Conservation (phyloP, 169 alveolate genomes). For the Plasmodium ovale region DNA sequence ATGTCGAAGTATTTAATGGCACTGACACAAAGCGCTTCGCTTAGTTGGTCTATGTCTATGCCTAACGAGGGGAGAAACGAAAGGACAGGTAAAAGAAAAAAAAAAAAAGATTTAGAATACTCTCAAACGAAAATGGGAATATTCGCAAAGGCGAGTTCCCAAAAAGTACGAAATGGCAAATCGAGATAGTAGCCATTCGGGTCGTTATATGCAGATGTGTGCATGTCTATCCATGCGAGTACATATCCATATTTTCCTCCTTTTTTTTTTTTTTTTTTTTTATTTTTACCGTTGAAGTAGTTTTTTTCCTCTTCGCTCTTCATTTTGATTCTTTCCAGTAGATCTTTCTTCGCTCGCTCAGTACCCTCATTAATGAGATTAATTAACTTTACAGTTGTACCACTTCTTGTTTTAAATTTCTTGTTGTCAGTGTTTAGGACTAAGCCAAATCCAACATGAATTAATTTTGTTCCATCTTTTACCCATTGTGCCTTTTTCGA, state of each 20-base stretch:
- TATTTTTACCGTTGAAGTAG: constrained; percentile 37
- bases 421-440: constrained; percentile 95
- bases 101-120: constrained; percentile 1
- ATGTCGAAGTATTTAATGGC: constrained; percentile 98
- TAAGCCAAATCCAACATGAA: constrained; percentile 98
- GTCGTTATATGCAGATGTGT: no score
- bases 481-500: constrained; percentile 91
- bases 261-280: constrained; percentile 37
- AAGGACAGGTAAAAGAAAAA: not conserved
- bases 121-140: no score
- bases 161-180: no score
- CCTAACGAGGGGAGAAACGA: constrained; percentile 54
- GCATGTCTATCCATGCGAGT: not conserved
- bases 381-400: constrained; percentile 94
- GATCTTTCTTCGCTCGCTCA: constrained; percentile 93
- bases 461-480: constrained; percentile 83
- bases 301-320: constrained; percentile 81
- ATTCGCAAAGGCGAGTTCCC: not conserved
- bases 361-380: constrained; percentile 97
- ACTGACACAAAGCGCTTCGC: constrained; percentile 96
- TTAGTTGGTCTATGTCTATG: constrained; percentile 88
- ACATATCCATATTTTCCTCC: constrained; percentile 10
- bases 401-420: constrained; percentile 96
- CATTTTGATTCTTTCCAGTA: constrained; percentile 85
- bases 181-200: no score